Base-by-base conservation (phyloP, 2,329 filamentous ascomycete genomes). In the Ascochyta rabiei region DNA sequence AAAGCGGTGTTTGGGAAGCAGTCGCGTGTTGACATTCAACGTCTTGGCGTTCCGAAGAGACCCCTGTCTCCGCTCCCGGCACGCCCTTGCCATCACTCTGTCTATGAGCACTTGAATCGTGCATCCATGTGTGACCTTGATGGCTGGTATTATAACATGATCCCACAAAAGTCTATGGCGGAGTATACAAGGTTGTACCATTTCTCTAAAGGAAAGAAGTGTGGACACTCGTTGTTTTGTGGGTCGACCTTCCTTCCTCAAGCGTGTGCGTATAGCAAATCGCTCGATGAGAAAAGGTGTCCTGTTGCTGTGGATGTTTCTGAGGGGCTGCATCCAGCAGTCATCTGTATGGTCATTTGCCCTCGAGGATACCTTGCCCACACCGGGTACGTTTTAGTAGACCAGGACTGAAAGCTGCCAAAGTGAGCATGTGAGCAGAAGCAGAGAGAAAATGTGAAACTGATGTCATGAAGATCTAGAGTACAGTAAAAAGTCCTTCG, bases 281-380 rank as follows among this genome's bases (percentile, higher is more conserved):
- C 37, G 51, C 60, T 63, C 61, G 64, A 74, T 72, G 72, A 75
- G 72, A 74, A 75, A 75, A 72, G 68, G 63, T 61, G 64, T 63
- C 59, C 46, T 51, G 24, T 59, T 57, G 39, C 55, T 51, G 50
- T 45, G 39, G 53, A 62, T 48, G 48, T 54, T 59, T 58, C 59
- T 57, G 53, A 50, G 47, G 47, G 43, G 37, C 18, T 31, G 3
- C 7, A 33, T 34, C 38, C 2, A 35, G 38, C 48, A 39, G 53
- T 57, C 30, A 52, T 47, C 28, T 44, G 37, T 33, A 40, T 61
- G 44, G 41, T 42, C 49, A 51, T 41, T 46, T 28, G 37, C 9
- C 37, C 50, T 43, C 42, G 30, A 18, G 34, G 13, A 30, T 41
- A 44, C 52, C 68, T 70, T 61, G 53, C 64, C 68, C 67, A 59